These are phyloP conservation scores for Myxozyma neglecta DNA, from an alignment of 805 yeast genomes.

Conservation along the genomic window DNA sequence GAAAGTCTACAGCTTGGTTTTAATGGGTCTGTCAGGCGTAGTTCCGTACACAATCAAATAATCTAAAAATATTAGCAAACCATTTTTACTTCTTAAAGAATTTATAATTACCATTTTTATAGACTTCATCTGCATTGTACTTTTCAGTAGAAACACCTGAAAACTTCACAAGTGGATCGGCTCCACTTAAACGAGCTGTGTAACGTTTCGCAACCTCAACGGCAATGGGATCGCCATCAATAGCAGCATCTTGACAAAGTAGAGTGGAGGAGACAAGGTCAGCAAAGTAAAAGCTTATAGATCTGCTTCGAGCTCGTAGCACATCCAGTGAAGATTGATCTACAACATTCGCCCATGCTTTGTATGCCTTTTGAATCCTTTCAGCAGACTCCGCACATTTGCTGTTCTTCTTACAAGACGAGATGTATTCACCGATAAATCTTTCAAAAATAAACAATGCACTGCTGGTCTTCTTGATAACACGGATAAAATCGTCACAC, in stretches of 20 bases:
- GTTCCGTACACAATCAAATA: neutral
- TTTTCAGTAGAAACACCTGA: neutral
- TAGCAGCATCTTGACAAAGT: slow-evolving; percentile 20
- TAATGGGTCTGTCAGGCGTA: neutral
- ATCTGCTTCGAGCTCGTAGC: slow-evolving; percentile 18
- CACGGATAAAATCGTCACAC: slow-evolving; percentile 35
- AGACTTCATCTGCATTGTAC: neutral
- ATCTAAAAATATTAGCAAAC: neutral
- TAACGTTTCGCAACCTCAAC: slow-evolving; percentile 21
- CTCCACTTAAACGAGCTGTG: slow-evolving; percentile 5
- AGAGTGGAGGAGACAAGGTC: slow-evolving; percentile 14
- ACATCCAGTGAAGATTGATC: neutral
- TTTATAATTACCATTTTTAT: neutral
- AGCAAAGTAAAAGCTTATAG: slow-evolving; percentile 11
- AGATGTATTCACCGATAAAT: neutral
- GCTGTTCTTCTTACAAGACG: too few species aligned
- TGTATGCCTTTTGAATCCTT: neutral
- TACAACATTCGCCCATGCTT: slow-evolving; percentile 6
- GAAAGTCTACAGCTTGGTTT: neutral
- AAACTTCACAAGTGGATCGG: neutral
- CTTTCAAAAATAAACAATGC: neutral
- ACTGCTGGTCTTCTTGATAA: slow-evolving; percentile 3
- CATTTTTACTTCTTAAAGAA: neutral
- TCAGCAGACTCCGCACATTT: neutral
- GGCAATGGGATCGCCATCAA: slow-evolving; percentile 20